Evolutionary conservation across 1,284 basidiomycete species (phyloP), one percentile per base, ranked within the genome.

Genomic region (Ustilago bromivora): DNA sequence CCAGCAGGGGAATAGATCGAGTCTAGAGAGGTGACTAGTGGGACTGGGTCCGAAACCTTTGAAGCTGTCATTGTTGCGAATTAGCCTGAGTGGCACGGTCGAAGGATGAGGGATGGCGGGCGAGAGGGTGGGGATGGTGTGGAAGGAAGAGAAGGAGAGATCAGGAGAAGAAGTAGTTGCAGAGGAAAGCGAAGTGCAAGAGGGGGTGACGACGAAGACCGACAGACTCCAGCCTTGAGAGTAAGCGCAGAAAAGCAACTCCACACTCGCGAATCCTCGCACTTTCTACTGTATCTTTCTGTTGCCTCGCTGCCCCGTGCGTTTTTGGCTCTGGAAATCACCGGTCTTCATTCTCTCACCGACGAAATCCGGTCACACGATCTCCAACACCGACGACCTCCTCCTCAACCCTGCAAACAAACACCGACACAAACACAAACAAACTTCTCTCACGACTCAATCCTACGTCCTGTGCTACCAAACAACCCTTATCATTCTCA

Each of bases 1-100:
- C 72, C 64, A 4, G 75, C 64, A 1, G 71, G 57, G 3, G 82
- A 78, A 63, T 86, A 86, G 63, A 86, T 78, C 28, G 61, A 35
- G 23, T 77, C 69, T 11, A 85, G 73, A 4, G 73, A 53, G 38
- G 32, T 34, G 47, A 83, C 82, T 5, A 80, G 53, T 9, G 84
- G 84, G 4, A 86, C 78, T 0, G 71, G 68, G 58, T 85, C 83
- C 35, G 52, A 61, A 31, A 69, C 73, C 41, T 71, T 62, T 56
- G 36, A 63, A 10, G 43, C n/a, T 23, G 66, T 28, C 66, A 70
- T 72, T 7, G 23, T 63, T 8, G 13, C 19, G 34, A 4, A 15
- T 19, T 32, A 11, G 8, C 6, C 36, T 5, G 32, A 13, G 23
- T 11, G 28, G 23, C 4, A 28, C 23, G 23, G 36, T 17, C 35